These are phyloP conservation scores for Cryptosporidium viatorum DNA, from an alignment of 169 alveolate genomes.

Conservation along the genomic window DNA sequence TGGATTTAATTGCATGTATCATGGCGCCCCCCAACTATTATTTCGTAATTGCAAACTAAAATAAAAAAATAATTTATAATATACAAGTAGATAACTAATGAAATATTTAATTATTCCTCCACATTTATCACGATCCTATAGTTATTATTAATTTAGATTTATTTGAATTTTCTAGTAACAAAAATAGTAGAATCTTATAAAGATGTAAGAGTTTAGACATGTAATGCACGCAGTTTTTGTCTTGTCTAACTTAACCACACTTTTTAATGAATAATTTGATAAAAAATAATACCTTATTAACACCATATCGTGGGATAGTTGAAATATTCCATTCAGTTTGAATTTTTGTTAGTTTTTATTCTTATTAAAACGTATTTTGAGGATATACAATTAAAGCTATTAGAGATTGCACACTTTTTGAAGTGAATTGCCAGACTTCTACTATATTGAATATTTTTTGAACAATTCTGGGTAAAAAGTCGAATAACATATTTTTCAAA, in stretches of 20 bases:
- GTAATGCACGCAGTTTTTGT: slow-evolving; percentile 76
- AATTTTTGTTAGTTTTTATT: background rate
- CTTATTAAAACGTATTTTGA: background rate
- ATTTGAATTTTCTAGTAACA: background rate
- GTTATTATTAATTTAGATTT: background rate
- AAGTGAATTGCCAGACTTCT: background rate
- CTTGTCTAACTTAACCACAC: slow-evolving; percentile 75
- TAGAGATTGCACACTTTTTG: background rate
- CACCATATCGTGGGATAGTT: slow-evolving; percentile 22
- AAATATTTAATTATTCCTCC: no score
- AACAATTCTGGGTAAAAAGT: background rate
- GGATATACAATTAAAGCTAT: background rate
- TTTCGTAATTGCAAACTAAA: background rate
- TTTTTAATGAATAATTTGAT: background rate
- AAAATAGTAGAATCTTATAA: background rate
- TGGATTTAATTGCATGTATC: background rate
- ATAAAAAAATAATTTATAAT: background rate
- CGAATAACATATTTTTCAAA: background rate
- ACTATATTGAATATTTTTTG: background rate
- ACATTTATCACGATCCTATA: background rate
- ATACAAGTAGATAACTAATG: background rate
- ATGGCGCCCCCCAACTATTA: background rate
- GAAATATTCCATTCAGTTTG: background rate
- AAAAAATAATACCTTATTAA: slow-evolving; percentile 1
- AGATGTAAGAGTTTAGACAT: slow-evolving; percentile 39